Evolutionary conservation across 352 stramenopile genomes (phyloP), one percentile per base, ranked within the genome.

Genomic region (Pythium dissimile): DNA sequence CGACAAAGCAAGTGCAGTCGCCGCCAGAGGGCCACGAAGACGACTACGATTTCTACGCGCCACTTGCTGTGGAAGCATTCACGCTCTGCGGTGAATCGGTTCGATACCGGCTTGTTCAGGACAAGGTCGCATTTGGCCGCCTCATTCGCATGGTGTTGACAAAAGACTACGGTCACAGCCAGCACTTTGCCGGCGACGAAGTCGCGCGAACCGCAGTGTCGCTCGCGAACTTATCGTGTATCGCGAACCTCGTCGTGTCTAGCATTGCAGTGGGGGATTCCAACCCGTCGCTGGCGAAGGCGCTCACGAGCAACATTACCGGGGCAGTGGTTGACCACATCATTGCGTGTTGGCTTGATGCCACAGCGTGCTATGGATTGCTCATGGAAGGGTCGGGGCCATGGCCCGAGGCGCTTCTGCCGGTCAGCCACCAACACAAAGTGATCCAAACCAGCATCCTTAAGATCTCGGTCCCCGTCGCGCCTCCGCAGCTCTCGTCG

Each of bases 41-140:
- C 6, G 44, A 48, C 9, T 43, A 54, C 9, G 69, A 72, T n/a
- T 77, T 89, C 24, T 89, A 88, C 52, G 79, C 84, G 0, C 72
- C 78, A 20, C 62, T 95, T 12, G 65, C 86, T 37, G 60, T 95
- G 3, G 75, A 95, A 52, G 82, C 80, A 3, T 80, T 88, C 64
- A 62, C 51, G 9, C 69, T 91, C n/a, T 81, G 76, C 31, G 77
- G 79, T 20, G 62, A 71, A 23, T 73, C 73, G 13, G 51, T 93
- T 21, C 68, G 67, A 4, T 72, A 66, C 28, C 67, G 85, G 43
- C 50, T 93, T 2, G 69, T 88, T 27, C 70, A 88, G 66, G 81
- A 93, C 59, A 91, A 88, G 49, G 71, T 91, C 27, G 84, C 72
- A 2, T 63, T 91, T 34, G 69, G 71, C 30, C 76, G 84, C 35